Base-by-base conservation (phyloP, 1,284 basidiomycete species). In the Singerocomus inundabilis region DNA sequence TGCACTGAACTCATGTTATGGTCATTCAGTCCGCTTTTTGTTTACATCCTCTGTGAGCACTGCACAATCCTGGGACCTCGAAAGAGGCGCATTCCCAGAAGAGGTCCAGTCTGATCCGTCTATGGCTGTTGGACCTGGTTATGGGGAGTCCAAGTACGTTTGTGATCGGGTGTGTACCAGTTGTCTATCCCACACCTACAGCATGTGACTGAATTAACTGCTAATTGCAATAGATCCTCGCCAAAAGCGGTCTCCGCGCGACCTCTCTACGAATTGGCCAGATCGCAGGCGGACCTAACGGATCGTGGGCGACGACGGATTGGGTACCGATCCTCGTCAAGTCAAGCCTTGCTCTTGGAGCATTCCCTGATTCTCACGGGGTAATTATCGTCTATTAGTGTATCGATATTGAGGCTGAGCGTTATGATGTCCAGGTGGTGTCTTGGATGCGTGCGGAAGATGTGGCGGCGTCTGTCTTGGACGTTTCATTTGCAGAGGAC, bases 321-420 rank as follows among this genome's bases (percentile, higher is more conserved):
- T 67, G 61, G 58, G 43, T 68, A 6, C 62, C 67, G 7, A 52
- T 59, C 16, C 34, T 61, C 5, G 58, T 70, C 34, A 61, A 59
- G 37, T 67, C 64, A 1, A 60, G 60, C 5, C 28, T 61, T 3
- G 54, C 53, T 3, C 53, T 70, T 0, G 58, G 62, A 3, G 60
- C n/a, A n/a, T n/a, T 32, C 18, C 12, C 4, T n/a, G 10, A 6
- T 52, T 9, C n/a, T n/a, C n/a, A n/a, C n/a, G n/a, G n/a, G n/a
- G n/a, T n/a, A n/a, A n/a, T n/a, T n/a, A n/a, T n/a, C n/a, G n/a
- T n/a, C n/a, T n/a, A n/a, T n/a, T n/a, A n/a, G n/a, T n/a, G n/a
- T n/a, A n/a, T n/a, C n/a, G n/a, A n/a, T n/a, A n/a, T n/a, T n/a
- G n/a, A n/a, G n/a, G n/a, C n/a, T n/a, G n/a, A n/a, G n/a, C n/a